Percentiles rank a stretch among this genome's conserved stretches.
Evolutionary conservation across 768 basidiomycete species (phyloP).

Genomic region (Auriculariales sp.): DNA sequence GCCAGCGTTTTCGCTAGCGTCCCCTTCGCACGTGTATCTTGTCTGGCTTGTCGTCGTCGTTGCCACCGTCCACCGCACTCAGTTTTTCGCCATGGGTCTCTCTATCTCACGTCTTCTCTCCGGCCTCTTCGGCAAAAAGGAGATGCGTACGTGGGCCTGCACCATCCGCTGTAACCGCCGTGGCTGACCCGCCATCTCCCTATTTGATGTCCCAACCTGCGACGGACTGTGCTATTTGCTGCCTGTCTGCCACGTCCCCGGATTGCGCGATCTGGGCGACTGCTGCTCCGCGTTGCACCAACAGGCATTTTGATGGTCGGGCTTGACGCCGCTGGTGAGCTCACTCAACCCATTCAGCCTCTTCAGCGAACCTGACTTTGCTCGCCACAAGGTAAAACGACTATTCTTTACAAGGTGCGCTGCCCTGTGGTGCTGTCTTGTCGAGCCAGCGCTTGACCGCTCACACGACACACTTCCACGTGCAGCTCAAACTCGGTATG

Average conservation of each 20-base stretch:
- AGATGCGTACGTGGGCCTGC: slow-evolving; percentile 73
- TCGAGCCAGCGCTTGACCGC: no score
- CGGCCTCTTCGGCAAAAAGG: slow-evolving; percentile 92
- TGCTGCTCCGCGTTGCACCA: slow-evolving; percentile 14
- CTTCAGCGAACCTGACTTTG: not conserved
- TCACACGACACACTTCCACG: no score
- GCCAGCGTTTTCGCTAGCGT: no score
- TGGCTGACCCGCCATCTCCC: not conserved
- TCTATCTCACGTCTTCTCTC: slow-evolving; percentile 32
- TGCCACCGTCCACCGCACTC: not conserved
- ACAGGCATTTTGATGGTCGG: slow-evolving; percentile 99
- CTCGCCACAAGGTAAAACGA: slow-evolving; percentile 26
- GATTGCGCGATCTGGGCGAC: not conserved
- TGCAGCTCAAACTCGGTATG: not conserved
- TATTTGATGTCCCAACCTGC: not conserved
- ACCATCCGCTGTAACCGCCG: not conserved
- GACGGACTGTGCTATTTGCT: not conserved
- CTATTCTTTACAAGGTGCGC: slow-evolving; percentile 74
- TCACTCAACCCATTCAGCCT: slow-evolving; percentile 26
- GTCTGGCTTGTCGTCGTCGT: not conserved
- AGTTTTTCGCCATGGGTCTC: not conserved
- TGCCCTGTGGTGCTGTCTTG: no score
- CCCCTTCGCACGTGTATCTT: not conserved
- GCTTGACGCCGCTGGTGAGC: slow-evolving; percentile 98
- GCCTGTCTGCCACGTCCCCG: not conserved